phyloP scores from a whole-genome alignment of 441 rosid genomes.

The Raphanus hybrid region DNA sequence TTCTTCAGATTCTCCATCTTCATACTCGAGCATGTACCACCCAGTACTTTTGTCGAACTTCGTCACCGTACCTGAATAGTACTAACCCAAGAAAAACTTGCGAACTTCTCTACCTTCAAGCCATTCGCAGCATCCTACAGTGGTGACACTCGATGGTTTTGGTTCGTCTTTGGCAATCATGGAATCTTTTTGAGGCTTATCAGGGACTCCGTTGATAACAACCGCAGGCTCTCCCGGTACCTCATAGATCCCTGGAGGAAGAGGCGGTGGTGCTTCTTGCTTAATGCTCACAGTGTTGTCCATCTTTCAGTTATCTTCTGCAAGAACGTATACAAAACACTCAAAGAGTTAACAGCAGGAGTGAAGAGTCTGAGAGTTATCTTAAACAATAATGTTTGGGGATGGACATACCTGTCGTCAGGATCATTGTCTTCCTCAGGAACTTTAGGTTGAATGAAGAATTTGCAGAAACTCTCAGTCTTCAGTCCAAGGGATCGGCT shows the following conservation, averaged over 20 bases:
- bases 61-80: slow-evolving; percentile 49
- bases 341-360: background rate
- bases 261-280: slow-evolving; percentile 43
- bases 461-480: background rate
- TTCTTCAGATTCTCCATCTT: slow-evolving; percentile 66
- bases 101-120: slow-evolving; percentile 77
- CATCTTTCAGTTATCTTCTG: slow-evolving; percentile 41
- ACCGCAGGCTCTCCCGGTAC: slow-evolving; percentile 83
- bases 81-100: slow-evolving; percentile 58
- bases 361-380: background rate
- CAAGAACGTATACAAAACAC: background rate
- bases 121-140: slow-evolving; percentile 71
- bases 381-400: background rate
- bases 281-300: slow-evolving; percentile 36
- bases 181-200: slow-evolving; percentile 36
- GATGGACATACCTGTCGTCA: background rate
- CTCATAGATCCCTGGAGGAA: slow-evolving; percentile 48
- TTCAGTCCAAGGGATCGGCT: background rate
- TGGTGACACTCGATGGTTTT: slow-evolving; percentile 35
- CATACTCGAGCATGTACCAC: slow-evolving; percentile 84
- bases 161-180: slow-evolving; percentile 38
- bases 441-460: background rate
- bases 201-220: slow-evolving; percentile 77
- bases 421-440: background rate
- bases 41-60: slow-evolving; percentile 72